phyloP scores from a whole-genome alignment of 495 filamentous ascomycete species.

The Saxophila tyrrhenica region DNA sequence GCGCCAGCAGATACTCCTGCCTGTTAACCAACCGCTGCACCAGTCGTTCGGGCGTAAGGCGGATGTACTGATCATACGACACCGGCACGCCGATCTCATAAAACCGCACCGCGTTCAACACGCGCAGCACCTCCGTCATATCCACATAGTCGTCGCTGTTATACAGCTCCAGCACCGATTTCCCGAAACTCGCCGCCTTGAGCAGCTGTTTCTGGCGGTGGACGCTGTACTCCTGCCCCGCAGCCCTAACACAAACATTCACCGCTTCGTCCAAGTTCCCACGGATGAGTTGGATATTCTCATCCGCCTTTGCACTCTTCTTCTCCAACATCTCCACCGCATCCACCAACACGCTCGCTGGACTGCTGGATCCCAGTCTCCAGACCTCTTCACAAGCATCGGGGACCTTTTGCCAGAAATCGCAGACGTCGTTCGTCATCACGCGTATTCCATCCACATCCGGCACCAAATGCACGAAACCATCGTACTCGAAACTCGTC shows the following conservation, averaged over 20 bases:
- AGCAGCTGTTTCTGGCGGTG: slow-evolving; percentile 93
- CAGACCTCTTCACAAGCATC: slow-evolving; percentile 84
- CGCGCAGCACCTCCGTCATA: slow-evolving; percentile 88
- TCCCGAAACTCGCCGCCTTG: slow-evolving; percentile 91
- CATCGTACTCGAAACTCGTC: slow-evolving; percentile 66
- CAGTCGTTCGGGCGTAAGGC: slow-evolving; percentile 76
- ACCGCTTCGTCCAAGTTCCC: slow-evolving; percentile 81
- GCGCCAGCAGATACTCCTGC: slow-evolving; percentile 81
- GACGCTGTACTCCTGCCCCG: slow-evolving; percentile 77
- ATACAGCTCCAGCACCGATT: slow-evolving; percentile 92
- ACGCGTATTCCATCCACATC: slow-evolving; percentile 83
- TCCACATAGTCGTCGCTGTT: slow-evolving; percentile 97
- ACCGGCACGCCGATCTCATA: slow-evolving; percentile 83
- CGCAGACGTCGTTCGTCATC: slow-evolving; percentile 82
- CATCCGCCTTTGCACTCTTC: slow-evolving; percentile 91
- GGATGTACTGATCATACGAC: slow-evolving; percentile 85
- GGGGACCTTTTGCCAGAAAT: slow-evolving; percentile 89
- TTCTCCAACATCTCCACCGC: slow-evolving; percentile 85
- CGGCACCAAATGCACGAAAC: slow-evolving; percentile 75
- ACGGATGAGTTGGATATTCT: slow-evolving; percentile 88
- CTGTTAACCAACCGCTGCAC: slow-evolving; percentile 77
- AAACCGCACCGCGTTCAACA: slow-evolving; percentile 82
- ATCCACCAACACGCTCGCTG: slow-evolving; percentile 83
- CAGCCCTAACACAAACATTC: slow-evolving; percentile 80
- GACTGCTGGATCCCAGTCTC: slow-evolving; percentile 69